These are phyloP conservation scores for Polyrhizophydium stewartii DNA, from an alignment of 371 early-diverging fungal species.

Conservation along the genomic window DNA sequence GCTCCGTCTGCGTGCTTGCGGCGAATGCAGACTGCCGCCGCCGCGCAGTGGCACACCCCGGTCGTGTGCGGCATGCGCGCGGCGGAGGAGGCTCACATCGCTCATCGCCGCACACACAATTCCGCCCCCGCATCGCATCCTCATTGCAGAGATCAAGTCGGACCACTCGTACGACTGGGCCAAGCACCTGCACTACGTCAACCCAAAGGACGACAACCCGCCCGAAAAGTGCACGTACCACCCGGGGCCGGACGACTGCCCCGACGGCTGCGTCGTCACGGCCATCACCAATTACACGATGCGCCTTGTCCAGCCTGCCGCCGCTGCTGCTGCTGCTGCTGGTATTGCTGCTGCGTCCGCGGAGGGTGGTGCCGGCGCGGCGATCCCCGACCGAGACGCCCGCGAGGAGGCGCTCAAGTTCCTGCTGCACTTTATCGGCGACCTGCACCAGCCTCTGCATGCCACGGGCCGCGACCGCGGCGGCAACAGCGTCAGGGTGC, in stretches of 20 bases:
- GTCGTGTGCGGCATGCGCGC: neutral
- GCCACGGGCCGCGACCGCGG: slow-evolving; percentile 18
- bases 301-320: neutral
- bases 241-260: slow-evolving; percentile 8
- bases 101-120: neutral
- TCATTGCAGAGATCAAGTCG: slow-evolving; percentile 13
- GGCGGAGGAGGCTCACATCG: too few species aligned
- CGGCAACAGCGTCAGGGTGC: slow-evolving; percentile 16
- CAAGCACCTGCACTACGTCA: slow-evolving; percentile 23
- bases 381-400: neutral
- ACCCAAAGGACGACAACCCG: slow-evolving; percentile 18
- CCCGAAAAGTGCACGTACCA: slow-evolving; percentile 9
- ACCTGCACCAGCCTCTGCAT: slow-evolving; percentile 40
- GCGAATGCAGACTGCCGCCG: neutral
- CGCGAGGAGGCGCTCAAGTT: slow-evolving; percentile 24
- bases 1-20: too few species aligned
- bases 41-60: slow-evolving; percentile 1
- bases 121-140: neutral
- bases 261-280: slow-evolving; percentile 16
- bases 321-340: neutral
- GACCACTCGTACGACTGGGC: slow-evolving; percentile 11
- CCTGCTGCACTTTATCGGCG: slow-evolving; percentile 29
- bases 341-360: too few species aligned
- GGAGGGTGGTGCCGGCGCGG: too few species aligned
- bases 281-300: slow-evolving; percentile 27